A percentile compares a stretch with the other conserved stretches of the same genome.
These are phyloP conservation scores for Colletotrichum salicis DNA, from an alignment of 2,329 filamentous ascomycete genomes.

Conservation along the genomic window DNA sequence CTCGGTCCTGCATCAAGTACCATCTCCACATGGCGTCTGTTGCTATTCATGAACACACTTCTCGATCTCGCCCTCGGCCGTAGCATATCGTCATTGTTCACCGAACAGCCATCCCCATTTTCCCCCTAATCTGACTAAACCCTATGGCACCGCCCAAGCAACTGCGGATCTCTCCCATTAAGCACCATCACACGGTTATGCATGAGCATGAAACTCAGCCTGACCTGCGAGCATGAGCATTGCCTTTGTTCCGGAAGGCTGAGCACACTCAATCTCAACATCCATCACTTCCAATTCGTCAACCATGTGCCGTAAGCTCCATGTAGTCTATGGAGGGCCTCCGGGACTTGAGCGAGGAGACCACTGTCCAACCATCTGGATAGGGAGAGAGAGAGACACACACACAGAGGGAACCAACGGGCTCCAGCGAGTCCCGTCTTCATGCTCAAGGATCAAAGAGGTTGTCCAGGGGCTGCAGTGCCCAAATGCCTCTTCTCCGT, in stretches of 20 bases:
- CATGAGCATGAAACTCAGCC: slow-evolving; percentile 5
- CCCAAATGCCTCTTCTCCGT: background rate
- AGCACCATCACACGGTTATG: background rate
- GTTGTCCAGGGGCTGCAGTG: slow-evolving; percentile 7
- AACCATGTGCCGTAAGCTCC: background rate
- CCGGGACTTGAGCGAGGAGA: slow-evolving; percentile 19
- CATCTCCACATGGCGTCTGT: slow-evolving; percentile 28
- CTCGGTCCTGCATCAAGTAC: slow-evolving; percentile 15
- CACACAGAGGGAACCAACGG: background rate
- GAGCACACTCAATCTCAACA: slow-evolving; percentile 21
- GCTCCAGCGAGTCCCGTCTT: slow-evolving; percentile 19
- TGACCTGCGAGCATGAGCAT: background rate
- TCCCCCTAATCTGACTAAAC: background rate
- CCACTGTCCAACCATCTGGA: background rate
- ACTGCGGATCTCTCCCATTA: background rate
- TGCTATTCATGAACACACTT: background rate
- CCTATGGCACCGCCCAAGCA: slow-evolving; percentile 7
- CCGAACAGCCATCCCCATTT: background rate
- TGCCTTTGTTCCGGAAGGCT: slow-evolving; percentile 15
- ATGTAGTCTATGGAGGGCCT: background rate
- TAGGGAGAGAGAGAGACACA: background rate
- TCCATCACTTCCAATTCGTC: slow-evolving; percentile 21
- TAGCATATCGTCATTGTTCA: slow-evolving; percentile 23
- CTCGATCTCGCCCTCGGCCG: background rate
- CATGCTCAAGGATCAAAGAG: slow-evolving; percentile 12